These are phyloP conservation scores for Micractinium conductrix DNA, from an alignment of 139 green algal species.

Conservation along the genomic window DNA sequence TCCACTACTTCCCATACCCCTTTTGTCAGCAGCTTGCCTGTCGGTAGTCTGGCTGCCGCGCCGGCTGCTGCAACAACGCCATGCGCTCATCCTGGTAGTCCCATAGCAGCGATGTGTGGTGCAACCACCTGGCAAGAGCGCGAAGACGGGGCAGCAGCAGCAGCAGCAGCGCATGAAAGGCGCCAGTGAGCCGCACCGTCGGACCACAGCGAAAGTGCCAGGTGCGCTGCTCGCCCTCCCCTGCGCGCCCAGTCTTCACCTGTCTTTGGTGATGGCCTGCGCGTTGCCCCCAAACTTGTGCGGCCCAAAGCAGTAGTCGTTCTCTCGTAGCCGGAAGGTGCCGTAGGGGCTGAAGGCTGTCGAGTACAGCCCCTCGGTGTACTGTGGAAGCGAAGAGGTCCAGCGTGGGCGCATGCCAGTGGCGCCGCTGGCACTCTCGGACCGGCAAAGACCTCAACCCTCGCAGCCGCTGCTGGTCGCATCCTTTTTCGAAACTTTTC, in stretches of 20 bases:
- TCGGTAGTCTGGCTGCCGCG: slow-evolving; percentile 79
- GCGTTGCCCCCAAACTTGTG: slow-evolving; percentile 98
- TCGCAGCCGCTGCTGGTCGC: no score
- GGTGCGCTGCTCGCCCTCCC: no score
- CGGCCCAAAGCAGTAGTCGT: slow-evolving; percentile 89
- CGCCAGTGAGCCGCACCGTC: no score
- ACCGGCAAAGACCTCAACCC: no score
- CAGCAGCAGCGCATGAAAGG: not conserved
- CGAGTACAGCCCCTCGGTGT: slow-evolving; percentile 83
- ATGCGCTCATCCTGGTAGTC: slow-evolving; percentile 84
- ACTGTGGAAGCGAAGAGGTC: no score
- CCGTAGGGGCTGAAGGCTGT: slow-evolving; percentile 70
- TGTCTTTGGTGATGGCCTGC: slow-evolving; percentile 90
- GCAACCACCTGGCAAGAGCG: slow-evolving; percentile 78
- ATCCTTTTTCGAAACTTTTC: no score
- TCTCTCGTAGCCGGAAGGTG: slow-evolving; percentile 75
- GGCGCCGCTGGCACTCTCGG: no score
- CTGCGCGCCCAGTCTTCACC: not conserved
- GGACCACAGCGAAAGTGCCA: no score
- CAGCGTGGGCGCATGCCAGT: no score
- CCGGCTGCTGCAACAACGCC: slow-evolving; percentile 79
- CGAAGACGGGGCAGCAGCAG: not conserved
- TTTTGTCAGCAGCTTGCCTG: no score
- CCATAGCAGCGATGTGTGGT: slow-evolving; percentile 99
- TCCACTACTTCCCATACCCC: no score